A percentile compares a stretch with the other conserved stretches of the same genome.
phyloP scores from a whole-genome alignment of 176 grass and related monocot species.

The Sorghum bicolor region Sorghum_bicolor_NCBIv3 NC_012871.2:67878501-67879000 shows the following conservation, averaged over 20 bases:
- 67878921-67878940: too few relatives aligned
- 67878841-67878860: too few relatives aligned
- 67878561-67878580: neutral
- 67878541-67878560: slow-evolving; percentile 1
- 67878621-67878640: neutral
- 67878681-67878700: neutral
- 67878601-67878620: neutral
- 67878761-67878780: too few relatives aligned
- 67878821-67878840: too few relatives aligned
- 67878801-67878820: too few relatives aligned
- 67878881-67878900: too few relatives aligned
- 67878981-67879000: too few relatives aligned
- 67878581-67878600: neutral
- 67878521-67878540: neutral
- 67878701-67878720: neutral
- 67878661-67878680: neutral
- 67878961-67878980: too few relatives aligned
- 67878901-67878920: too few relatives aligned
- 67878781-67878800: too few relatives aligned
- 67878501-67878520: neutral
- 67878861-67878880: too few relatives aligned
- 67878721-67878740: neutral
- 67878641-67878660: neutral
- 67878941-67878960: too few relatives aligned
- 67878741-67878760: neutral